These are phyloP conservation scores for Penicillium ochrochloron DNA, from an alignment of 495 filamentous ascomycete genomes.

Conservation along the genomic window DNA sequence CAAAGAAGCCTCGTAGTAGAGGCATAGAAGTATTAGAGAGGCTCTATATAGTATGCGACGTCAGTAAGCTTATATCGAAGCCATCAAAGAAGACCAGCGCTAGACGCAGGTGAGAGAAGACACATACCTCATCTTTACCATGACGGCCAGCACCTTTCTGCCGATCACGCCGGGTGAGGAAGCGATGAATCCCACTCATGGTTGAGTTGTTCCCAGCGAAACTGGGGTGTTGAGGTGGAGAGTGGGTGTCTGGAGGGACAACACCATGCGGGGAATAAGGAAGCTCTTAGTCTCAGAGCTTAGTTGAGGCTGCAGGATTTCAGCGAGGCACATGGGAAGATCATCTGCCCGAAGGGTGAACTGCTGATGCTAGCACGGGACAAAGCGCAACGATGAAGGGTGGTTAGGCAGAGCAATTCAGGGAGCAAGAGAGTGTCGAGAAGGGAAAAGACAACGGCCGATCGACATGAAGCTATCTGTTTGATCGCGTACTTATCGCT, in stretches of 20 bases:
- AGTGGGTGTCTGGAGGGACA: slow-evolving; percentile 10
- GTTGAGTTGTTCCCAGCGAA: slow-evolving; percentile 6
- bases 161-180: slow-evolving; percentile 78
- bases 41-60: slow-evolving; percentile 22
- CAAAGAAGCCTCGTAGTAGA: slow-evolving; percentile 41
- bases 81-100: neutral
- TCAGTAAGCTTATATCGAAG: slow-evolving; percentile 25
- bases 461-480: slow-evolving; percentile 24
- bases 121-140: slow-evolving; percentile 53
- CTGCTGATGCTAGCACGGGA: slow-evolving; percentile 32
- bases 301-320: slow-evolving; percentile 41
- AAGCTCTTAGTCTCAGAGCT: slow-evolving; percentile 22
- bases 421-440: neutral
- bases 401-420: neutral
- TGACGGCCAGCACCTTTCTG: slow-evolving; percentile 53
- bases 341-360: slow-evolving; percentile 30
- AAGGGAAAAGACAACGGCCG: slow-evolving; percentile 19
- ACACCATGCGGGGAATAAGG: slow-evolving; percentile 37
- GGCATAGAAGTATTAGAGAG: slow-evolving; percentile 35
- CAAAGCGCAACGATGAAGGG: slow-evolving; percentile 3
- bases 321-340: slow-evolving; percentile 28
- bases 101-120: neutral
- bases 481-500: slow-evolving; percentile 14
- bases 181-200: slow-evolving; percentile 67
- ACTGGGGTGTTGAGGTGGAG: slow-evolving; percentile 16